Evolutionary conservation across 768 basidiomycete species (phyloP).

Genomic region (Kwoniella sp.): DNA sequence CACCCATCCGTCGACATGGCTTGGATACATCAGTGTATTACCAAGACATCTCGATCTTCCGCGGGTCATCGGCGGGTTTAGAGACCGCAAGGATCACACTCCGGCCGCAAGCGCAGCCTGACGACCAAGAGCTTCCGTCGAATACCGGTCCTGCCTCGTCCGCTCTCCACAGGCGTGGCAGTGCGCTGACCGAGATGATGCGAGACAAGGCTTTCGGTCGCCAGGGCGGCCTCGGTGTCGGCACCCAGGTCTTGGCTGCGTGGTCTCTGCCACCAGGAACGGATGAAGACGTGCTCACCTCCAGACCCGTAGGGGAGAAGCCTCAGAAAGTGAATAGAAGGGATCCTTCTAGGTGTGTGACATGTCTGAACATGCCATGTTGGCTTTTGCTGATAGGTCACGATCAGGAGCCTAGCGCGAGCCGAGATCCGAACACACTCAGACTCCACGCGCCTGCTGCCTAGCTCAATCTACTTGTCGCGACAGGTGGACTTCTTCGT

Average conservation of each 20-base stretch:
- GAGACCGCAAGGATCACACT: slow-evolving; percentile 23
- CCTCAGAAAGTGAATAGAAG: slow-evolving; percentile 10
- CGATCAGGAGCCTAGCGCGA: slow-evolving; percentile 57
- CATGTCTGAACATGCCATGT: not conserved
- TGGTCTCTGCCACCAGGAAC: slow-evolving; percentile 22
- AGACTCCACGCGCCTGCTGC: slow-evolving; percentile 58
- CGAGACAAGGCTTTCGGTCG: slow-evolving; percentile 8
- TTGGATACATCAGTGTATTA: slow-evolving; percentile 1
- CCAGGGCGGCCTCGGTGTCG: slow-evolving; percentile 9
- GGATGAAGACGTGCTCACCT: too few relatives aligned
- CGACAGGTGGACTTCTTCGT: slow-evolving; percentile 80
- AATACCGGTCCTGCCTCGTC: not conserved
- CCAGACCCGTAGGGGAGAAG: too few relatives aligned
- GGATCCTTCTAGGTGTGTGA: too few relatives aligned
- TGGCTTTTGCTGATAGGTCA: slow-evolving; percentile 8
- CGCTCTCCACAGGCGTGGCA: slow-evolving; percentile 20
- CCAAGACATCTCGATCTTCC: slow-evolving; percentile 39
- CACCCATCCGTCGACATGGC: slow-evolving; percentile 5
- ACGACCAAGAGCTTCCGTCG: not conserved
- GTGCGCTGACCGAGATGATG: slow-evolving; percentile 45
- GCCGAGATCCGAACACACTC: slow-evolving; percentile 77
- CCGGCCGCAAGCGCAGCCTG: not conserved
- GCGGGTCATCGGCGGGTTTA: slow-evolving; percentile 37
- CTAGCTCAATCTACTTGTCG: slow-evolving; percentile 72
- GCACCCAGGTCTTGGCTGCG: slow-evolving; percentile 14